Evolutionary conservation across 352 stramenopile genomes (phyloP), one percentile per base, ranked within the genome.

Genomic region (Thalassiosira sp.): DNA sequence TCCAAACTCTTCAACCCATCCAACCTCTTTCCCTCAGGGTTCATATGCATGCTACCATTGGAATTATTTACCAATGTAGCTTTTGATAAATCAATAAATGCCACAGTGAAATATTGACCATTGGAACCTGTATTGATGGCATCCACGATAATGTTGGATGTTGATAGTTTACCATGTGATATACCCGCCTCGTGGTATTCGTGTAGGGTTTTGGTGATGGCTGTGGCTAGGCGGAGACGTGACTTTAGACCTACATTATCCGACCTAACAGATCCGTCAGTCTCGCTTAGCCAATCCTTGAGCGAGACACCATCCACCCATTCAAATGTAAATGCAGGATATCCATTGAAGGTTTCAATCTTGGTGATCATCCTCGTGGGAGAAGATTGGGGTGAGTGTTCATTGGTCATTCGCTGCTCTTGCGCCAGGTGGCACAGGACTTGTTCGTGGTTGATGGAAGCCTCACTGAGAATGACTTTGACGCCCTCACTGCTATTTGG

Each of bases 231-330:
- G 1, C 28, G 13, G 24, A 61, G 28, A 2, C 52, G 25, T 15
- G 24, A 5, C 2, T 61, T 61, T 22, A 61, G 27, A n/a, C n/a
- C n/a, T n/a, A n/a, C n/a, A n/a, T n/a, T n/a, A 46, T 46, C 52
- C 10, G 15, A 7, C 13, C 18, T 20, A 22, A 16, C 8, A 3
- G 7, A 3, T 42, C 37, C 10, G 3, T 5, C 10, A 1, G 22
- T 15, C 10, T 59, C 33, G 5, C 40, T 11, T 15, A 59, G 20
- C 51, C 51, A 59, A 22, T 59, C 3, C 5, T 18, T 59, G 8
- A 59, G 20, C 7, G 51, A 42, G 13, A 59, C 15, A 2, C 51
- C 51, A 42, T 42, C 20, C 3, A 15, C 22, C 51, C 51, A 59
- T 18, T 42, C 33, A 27, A 59, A 59, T 8, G 20, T 5, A 20